Evolutionary conservation across 2,329 filamentous ascomycete species (phyloP).

Genomic region (Epichloe glyceriae): DNA sequence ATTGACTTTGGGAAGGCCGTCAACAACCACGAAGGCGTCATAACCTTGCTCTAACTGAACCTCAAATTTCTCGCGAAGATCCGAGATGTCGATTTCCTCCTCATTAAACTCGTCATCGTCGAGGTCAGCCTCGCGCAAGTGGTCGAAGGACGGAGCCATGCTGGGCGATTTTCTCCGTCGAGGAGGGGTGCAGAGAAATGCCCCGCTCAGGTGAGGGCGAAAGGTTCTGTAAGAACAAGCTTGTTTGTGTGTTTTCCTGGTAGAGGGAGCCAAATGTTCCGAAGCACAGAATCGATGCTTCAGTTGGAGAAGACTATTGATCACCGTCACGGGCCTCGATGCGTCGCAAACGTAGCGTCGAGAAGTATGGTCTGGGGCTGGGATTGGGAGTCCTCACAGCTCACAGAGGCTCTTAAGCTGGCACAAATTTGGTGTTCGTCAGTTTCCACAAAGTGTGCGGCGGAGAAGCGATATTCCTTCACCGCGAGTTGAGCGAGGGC

Average conservation of each 20-base stretch:
- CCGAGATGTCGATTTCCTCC: conserved; percentile 88
- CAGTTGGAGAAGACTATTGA: background rate
- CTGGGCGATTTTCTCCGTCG: conserved; percentile 31
- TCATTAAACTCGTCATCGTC: conserved; percentile 77
- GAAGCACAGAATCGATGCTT: background rate
- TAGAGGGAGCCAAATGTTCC: background rate
- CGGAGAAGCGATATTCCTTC: conserved; percentile 27
- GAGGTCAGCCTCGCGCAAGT: conserved; percentile 81
- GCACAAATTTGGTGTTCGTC: conserved; percentile 27
- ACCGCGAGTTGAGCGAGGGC: conserved; percentile 21
- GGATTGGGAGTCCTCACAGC: background rate
- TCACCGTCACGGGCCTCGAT: background rate
- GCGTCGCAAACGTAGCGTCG: conserved; percentile 1
- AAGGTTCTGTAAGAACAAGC: conserved; percentile 4
- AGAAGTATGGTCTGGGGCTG: background rate
- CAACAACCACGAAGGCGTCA: conserved; percentile 91
- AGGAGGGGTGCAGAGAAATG: conserved; percentile 22
- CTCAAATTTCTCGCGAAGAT: conserved; percentile 88
- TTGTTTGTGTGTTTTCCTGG: background rate
- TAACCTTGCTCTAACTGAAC: conserved; percentile 92
- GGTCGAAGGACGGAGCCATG: conserved; percentile 86
- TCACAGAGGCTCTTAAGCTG: conserved; percentile 5
- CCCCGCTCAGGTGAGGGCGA: conserved; percentile 20
- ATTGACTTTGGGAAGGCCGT: conserved; percentile 79
- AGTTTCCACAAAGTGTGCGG: conserved; percentile 26